Base-by-base conservation (phyloP, 2,329 filamentous ascomycete species). In the Aureobasidium lini region DNA sequence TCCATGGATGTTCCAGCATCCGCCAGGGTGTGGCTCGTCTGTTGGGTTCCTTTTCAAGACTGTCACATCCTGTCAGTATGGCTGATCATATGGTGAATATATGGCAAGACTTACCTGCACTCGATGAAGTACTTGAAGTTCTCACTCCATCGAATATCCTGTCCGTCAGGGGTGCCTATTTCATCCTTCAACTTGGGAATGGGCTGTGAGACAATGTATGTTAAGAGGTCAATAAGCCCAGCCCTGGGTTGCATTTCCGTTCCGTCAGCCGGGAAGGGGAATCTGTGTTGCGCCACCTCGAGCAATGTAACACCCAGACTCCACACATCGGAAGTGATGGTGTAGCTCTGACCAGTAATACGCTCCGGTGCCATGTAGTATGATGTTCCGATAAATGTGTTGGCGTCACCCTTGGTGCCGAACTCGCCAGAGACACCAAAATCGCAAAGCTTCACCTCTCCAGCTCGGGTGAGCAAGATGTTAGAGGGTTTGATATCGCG, bases 101-200 rank as follows among this genome's bases (percentile, higher is more conserved):
- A n/a, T 9, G 13, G n/a, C 47, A 46, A 16, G 59, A 86, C 90
- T 71, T 83, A 97, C 93, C 94, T 97, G 84, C 92, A 96, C 76
- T 96, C 92, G 68, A 99, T 96, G 68, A 99, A 99, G 73, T 96
- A 96, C 74, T 99, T 99, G 76, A 99, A 97, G 70, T 89, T 95
- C 67, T 95, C 89, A 66, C 89, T 95, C 94, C 94, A 99, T 70
- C 87, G 87, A 66, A 99, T 95, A 61, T 87, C 86, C 66, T 88
- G 89, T 34, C 90, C 85, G 37, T 71, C 70, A 3, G 69, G 68
- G 5, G 47, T 59, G 13, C 60, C 62, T 0, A 90, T 89, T 74
- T 99, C 94, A 66, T 99, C 94, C 75, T 96, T 97, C 64, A 99
- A 79, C 72, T 91, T 95, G 2, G 94, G 94, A 61, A 97, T 95